Evolutionary conservation across 1,284 basidiomycete genomes (phyloP).

Genomic region (Cryptococcus depauperatus): DNA sequence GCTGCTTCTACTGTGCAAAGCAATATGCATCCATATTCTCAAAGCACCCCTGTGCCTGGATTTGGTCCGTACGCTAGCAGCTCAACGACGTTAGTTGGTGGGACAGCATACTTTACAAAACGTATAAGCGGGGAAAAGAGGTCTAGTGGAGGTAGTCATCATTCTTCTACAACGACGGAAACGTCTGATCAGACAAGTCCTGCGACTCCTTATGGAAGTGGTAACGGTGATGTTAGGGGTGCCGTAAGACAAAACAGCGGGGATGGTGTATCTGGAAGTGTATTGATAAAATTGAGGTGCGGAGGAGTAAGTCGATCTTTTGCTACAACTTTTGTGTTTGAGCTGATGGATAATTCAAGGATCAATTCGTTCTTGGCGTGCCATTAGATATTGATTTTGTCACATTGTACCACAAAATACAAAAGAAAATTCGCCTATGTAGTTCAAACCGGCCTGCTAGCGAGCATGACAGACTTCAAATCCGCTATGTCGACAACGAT

Average conservation of each 20-base stretch:
- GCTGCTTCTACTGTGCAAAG: not conserved
- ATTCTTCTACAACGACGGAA: slow-evolving; percentile 43
- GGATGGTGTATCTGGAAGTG: slow-evolving; percentile 41
- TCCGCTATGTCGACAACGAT: slow-evolving; percentile 41
- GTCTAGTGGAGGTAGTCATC: slow-evolving; percentile 29
- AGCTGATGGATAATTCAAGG: slow-evolving; percentile 49
- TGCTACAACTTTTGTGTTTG: not conserved
- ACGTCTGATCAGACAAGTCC: slow-evolving; percentile 38
- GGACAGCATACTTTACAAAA: slow-evolving; percentile 35
- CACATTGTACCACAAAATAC: slow-evolving; percentile 79
- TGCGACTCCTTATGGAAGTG: slow-evolving; percentile 51
- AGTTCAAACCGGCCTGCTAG: slow-evolving; percentile 47
- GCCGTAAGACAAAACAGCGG: slow-evolving; percentile 30
- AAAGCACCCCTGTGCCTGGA: slow-evolving; percentile 2
- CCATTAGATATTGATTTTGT: slow-evolving; percentile 64
- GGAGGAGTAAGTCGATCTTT: slow-evolving; percentile 25
- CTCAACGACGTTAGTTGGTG: slow-evolving; percentile 30
- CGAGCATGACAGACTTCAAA: slow-evolving; percentile 17
- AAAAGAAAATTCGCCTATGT: slow-evolving; percentile 83
- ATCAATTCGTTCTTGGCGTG: slow-evolving; percentile 87
- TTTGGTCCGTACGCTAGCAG: slow-evolving; percentile 15
- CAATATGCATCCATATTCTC: not conserved
- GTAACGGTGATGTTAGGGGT: slow-evolving; percentile 46
- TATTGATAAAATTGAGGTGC: slow-evolving; percentile 61
- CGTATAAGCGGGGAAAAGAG: slow-evolving; percentile 31